Evolutionary conservation across 148 eudicot species (phyloP), one percentile per base, ranked within the genome.

Genomic region (Tetragonia tetragonoides): DNA sequence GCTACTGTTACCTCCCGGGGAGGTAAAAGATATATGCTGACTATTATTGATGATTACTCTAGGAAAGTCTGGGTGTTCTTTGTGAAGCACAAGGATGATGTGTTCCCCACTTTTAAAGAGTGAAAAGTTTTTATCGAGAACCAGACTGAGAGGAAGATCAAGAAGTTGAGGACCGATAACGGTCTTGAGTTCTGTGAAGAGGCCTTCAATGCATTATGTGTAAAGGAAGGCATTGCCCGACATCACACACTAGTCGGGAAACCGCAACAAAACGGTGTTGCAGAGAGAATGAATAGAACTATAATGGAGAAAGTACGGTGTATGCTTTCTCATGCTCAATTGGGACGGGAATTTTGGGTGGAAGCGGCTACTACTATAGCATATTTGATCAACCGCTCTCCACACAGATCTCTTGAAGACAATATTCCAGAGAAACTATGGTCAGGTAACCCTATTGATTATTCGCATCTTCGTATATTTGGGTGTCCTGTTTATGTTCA

Each of bases 11-110:
- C 68, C 12, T 68, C 72, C 21, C 4, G 5, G 16, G 8, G 39
- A 16, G 72, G 72, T 6, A 6, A n/a, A 10, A 6, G 72, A 3
- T 68, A 68, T 68, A 21, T 68, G 28, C n/a, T 68, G 5, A 40
- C 53, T 38, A 40, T 51, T 23, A 34, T 71, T 71, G 74, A 51
- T 51, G 74, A 71, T 24, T 71, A 9, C 28, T 71, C 74, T 3
- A 49, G 60, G 4, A 47, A 24, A 11, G 40, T 71, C 0, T 51
- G 60, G 20, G 60, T 49, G 2, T 71, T 47, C 34, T 12, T 71
- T 8, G 9, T 68, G 23, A 68, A 42, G 12, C 3, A 68, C 16
- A 68, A 68, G 41, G 15, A 68, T 68, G 72, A 68, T 24, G 49
- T 8, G 6, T 18, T 41, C 9, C 49, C 23, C 5, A 18, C 17